Evolutionary conservation across 179 eudicot species (phyloP), one percentile per base, ranked within the genome.

Genomic region (Beta macrorhiza): DNA sequence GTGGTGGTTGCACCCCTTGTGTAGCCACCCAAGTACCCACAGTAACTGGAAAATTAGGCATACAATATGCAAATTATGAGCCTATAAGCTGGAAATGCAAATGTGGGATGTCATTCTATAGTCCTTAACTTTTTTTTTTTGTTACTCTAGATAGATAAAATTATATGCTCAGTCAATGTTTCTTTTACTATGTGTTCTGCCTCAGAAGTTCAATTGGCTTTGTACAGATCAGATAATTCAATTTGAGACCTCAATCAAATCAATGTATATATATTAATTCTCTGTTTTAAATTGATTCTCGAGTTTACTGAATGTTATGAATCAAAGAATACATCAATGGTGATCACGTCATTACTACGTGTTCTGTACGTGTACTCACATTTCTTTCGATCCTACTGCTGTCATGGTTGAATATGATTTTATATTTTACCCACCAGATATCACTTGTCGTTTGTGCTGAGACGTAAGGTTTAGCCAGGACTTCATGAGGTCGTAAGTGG

Each of bases 71-170:
- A 14, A 94, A 94, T 77, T 94, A 94, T 64, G 91, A 90, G 82
- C 97, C 97, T 3, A 93, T 91, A 80, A 91, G 91, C 1, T 94
- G 98, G 98, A 93, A 89, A 88, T 94, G 98, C 93, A 94, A 94
- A 80, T 94, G 98, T 77, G 98, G 98, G 17, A 89, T 86, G 63
- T 81, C 91, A 16, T 85, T 93, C 74, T 94, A 90, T 72, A 87
- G 79, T 79, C 98, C 98, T 14, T 94, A 74, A 89, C 67, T 49
- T 72, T 79, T 72, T 0, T 10, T 1, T 79, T 82, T 82, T 45
- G 15, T 16, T n/a, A 11, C 51, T 64, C 55, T 63, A 65, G 14
- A 42, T 22, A 42, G 44, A 59, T 17, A 37, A n/a, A 12, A 17
- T 9, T 4, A 56, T 67, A 57, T 11, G 22, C 57, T 22, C 37